A percentile compares a stretch with the other conserved stretches of the same genome.
These are phyloP conservation scores for Eutypella sp. DNA, from an alignment of 2,329 filamentous ascomycete species.

Conservation along the genomic window DNA sequence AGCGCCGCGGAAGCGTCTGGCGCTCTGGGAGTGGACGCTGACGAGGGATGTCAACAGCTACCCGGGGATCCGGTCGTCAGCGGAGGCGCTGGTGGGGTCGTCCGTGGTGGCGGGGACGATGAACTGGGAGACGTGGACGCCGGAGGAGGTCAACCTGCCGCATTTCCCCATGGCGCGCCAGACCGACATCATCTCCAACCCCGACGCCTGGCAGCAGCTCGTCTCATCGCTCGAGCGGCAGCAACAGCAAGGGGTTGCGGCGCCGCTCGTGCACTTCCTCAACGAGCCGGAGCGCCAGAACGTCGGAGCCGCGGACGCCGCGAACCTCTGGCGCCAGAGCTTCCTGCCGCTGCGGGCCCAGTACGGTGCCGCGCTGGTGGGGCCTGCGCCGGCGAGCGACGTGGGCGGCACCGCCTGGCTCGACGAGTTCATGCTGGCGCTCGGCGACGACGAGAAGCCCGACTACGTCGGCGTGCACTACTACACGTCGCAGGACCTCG, in stretches of 20 bases:
- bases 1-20: conserved; percentile 9
- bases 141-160: conserved; percentile 24
- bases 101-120: conserved; percentile 9
- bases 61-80: conserved; percentile 2
- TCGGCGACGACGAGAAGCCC: conserved; percentile 27
- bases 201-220: conserved; percentile 29
- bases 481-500: conserved; percentile 24
- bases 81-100: conserved; percentile 3
- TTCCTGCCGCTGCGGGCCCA: conserved; percentile 28
- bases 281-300: conserved; percentile 41
- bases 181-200: conserved; percentile 29
- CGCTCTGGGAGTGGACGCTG: conserved; percentile 15
- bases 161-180: conserved; percentile 42
- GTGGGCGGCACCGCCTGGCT: conserved; percentile 35
- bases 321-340: conserved; percentile 31
- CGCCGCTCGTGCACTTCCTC: conserved; percentile 37
- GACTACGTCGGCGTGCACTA: conserved; percentile 41
- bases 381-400: conserved; percentile 34
- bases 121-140: conserved; percentile 23
- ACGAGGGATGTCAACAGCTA: conserved; percentile 6
- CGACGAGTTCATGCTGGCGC: conserved; percentile 33
- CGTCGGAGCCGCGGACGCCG: conserved; percentile 29
- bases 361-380: conserved; percentile 29
- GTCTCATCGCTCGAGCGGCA: conserved; percentile 4
- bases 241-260: conserved; percentile 13